Percentiles rank a stretch among this genome's conserved stretches.
These are phyloP conservation scores for Penicillium alfredii DNA, from an alignment of 495 filamentous ascomycete genomes.

Conservation along the genomic window DNA sequence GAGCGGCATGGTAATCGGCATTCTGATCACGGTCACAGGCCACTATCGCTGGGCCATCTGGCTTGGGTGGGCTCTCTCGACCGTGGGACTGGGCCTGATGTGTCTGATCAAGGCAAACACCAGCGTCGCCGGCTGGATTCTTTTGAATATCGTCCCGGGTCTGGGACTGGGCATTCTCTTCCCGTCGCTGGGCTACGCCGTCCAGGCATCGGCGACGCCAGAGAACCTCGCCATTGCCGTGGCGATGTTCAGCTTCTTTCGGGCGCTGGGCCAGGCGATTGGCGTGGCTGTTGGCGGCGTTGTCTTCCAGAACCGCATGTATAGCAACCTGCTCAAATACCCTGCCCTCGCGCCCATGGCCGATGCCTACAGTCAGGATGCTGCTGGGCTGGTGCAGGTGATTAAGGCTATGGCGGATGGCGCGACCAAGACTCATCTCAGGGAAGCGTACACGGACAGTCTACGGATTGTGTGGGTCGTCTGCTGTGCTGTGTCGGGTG, in stretches of 20 bases:
- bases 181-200: conserved; percentile 39
- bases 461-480: conserved; percentile 53
- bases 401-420: conserved; percentile 50
- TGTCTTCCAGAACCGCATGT: conserved; percentile 57
- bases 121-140: conserved; percentile 38
- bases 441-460: conserved; percentile 50
- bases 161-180: conserved; percentile 48
- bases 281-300: conserved; percentile 53
- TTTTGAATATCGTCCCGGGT: conserved; percentile 42
- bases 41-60: conserved; percentile 47
- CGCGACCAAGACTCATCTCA: conserved; percentile 35
- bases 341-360: conserved; percentile 40
- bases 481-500: conserved; percentile 46
- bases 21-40: conserved; percentile 39
- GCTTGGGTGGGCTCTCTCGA: conserved; percentile 47
- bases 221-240: conserved; percentile 43
- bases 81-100: conserved; percentile 42
- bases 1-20: conserved; percentile 43
- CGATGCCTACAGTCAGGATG: conserved; percentile 47
- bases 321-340: conserved; percentile 36
- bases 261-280: conserved; percentile 47
- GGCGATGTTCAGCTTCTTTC: conserved; percentile 53
- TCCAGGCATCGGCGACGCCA: conserved; percentile 43
- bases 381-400: conserved; percentile 52
- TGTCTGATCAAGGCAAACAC: conserved; percentile 41